Conservation (phyloP, 345 rosid genomes). For the Euphorbia lathyris region DNA sequence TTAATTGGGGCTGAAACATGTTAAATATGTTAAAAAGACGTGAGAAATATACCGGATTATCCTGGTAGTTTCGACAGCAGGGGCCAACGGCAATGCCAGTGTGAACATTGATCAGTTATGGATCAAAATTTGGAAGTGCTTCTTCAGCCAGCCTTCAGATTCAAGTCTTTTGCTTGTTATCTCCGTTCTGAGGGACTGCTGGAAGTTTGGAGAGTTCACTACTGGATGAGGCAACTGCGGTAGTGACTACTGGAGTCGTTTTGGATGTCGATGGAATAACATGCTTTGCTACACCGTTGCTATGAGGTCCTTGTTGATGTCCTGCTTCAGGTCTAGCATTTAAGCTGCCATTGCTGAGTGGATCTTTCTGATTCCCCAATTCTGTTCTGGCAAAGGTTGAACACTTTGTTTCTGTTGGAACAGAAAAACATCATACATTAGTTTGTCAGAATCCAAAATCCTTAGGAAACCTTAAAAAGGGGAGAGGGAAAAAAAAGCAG, state of each 20-base stretch:
- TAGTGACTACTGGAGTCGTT: conserved; percentile 30
- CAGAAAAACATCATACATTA: conserved; percentile 11
- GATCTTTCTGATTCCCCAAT: conserved; percentile 42
- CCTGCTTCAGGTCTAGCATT: conserved; percentile 44
- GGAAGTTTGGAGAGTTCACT: conserved; percentile 39
- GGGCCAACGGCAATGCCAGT: conserved; percentile 15
- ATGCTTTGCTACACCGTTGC: conserved; percentile 46
- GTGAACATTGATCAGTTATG: conserved; percentile 6
- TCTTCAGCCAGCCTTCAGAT: conserved; percentile 22
- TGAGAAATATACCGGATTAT: conserved; percentile 16
- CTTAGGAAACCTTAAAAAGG: no score
- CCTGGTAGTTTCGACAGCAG: conserved; percentile 23
- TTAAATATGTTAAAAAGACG: conserved; percentile 17
- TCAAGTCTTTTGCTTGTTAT: conserved; percentile 37
- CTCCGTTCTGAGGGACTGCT: conserved; percentile 40
- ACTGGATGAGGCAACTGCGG: conserved; percentile 24
- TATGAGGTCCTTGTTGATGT: conserved; percentile 38
- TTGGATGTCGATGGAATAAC: conserved; percentile 31
- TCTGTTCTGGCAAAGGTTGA: conserved; percentile 65
- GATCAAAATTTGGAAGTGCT: conserved; percentile 16
- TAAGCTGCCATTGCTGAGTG: conserved; percentile 33
- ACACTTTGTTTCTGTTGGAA: conserved; percentile 63
- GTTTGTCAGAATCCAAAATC: no score
- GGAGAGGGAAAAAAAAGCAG: no score
- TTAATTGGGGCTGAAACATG: conserved; percentile 18